Conservation (phyloP, 805 yeast genomes). For the Starmera dryadoides region DNA sequence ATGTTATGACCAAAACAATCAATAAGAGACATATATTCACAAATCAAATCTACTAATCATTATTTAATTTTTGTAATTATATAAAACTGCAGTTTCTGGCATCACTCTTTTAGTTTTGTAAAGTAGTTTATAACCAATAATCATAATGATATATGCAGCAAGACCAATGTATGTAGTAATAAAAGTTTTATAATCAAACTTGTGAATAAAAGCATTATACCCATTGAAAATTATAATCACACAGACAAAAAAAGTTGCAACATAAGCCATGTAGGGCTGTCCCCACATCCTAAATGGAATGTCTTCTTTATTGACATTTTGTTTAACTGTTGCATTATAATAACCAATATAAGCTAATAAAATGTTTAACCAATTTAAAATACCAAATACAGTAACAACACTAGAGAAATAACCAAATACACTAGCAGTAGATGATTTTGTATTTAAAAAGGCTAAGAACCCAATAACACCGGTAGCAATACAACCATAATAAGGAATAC, state of each 20-base stretch:
- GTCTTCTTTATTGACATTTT: conserved; percentile 47
- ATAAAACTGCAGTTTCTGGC: conserved; percentile 43
- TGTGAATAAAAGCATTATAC: conserved; percentile 37
- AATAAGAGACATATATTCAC: no score
- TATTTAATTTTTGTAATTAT: conserved; percentile 30
- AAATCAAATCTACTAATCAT: no score
- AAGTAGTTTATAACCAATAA: conserved; percentile 42
- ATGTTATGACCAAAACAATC: neutral
- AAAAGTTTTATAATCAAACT: conserved; percentile 43
- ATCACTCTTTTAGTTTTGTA: conserved; percentile 33
- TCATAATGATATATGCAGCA: conserved; percentile 43
- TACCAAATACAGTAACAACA: conserved; percentile 64
- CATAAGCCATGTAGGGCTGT: conserved; percentile 57
- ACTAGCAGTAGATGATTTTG: conserved; percentile 43
- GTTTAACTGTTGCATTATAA: conserved; percentile 53
- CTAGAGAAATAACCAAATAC: conserved; percentile 62
- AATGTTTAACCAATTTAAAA: conserved; percentile 64
- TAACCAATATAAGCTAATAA: conserved; percentile 56
- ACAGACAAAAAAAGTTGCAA: conserved; percentile 36
- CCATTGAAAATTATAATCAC: conserved; percentile 32
- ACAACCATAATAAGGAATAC: conserved; percentile 52
- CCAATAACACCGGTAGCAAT: conserved; percentile 42
- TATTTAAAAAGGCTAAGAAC: conserved; percentile 60
- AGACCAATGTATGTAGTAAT: conserved; percentile 59
- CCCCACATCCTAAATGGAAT: conserved; percentile 54